Base-by-base conservation (phyloP, 768 basidiomycete genomes). In the Tulasnella sp. region DNA sequence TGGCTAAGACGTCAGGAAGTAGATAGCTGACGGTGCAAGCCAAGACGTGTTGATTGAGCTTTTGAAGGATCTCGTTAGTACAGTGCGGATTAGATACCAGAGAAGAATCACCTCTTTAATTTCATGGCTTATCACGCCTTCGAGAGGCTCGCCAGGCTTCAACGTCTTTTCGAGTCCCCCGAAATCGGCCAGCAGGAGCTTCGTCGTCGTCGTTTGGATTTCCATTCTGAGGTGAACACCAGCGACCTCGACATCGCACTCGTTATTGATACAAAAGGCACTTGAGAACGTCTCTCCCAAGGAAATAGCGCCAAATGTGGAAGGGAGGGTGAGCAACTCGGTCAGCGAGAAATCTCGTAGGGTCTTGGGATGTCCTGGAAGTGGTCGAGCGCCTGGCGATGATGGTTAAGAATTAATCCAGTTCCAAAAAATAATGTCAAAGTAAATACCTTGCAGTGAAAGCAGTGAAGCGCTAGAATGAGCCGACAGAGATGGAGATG, bases 251-350 rank as follows among this genome's bases (percentile, higher is more conserved):
- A 87, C 82, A 40, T 87, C 85, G 0, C 89, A 87, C 82, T 93
- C 91, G 81, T 95, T 95, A 81, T 93, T 92, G 76, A 97, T 86
- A 78, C 91, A 92, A 34, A 97, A 85, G 80, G 90, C 91, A 79
- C 92, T 90, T 0, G 91, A 88, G 80, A 97, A 96, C 0, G 92
- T 93, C 83, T 96, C 93, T 14, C 96, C 96, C 0, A 97, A 88
- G 80, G 94, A 93, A 78, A 96, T 93, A 7, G 90, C 85, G 19
- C 94, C 95, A 80, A 96, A 96, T 9, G 93, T 88, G 25, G 91
- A 85, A 0, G 95, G 94, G 9, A 97, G 86, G 25, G 89, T 91
- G 77, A 96, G 87, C 77, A 94, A 84, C 79, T 94, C 91, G 14
- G 92, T 89, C 40, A 91, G 87, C 81, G 93, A 87, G 2, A 96